Percentiles rank a stretch among this genome's conserved stretches.
phyloP scores from a whole-genome alignment of 371 early-diverging fungal genomes.

The Rhizopus sp. region DNA sequence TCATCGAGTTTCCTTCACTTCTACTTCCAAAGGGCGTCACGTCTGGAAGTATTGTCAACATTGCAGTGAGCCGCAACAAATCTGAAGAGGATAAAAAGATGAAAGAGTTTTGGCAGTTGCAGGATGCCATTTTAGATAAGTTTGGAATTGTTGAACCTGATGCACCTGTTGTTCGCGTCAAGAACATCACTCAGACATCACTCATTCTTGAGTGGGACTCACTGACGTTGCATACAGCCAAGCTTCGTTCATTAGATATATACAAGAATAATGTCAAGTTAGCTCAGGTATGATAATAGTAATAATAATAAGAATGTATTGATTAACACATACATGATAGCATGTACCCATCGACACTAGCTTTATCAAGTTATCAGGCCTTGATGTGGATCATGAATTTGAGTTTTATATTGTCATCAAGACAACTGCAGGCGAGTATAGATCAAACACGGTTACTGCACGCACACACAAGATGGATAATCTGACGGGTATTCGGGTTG shows the following conservation, averaged over 20 bases:
- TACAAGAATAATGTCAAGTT: slow-evolving; percentile 74
- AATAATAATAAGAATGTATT: slow-evolving; percentile 6
- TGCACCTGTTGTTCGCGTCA: slow-evolving; percentile 75
- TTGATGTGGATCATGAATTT: slow-evolving; percentile 88
- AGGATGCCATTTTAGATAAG: slow-evolving; percentile 77
- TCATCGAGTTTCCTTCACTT: slow-evolving; percentile 95
- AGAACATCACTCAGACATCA: slow-evolving; percentile 87
- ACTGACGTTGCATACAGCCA: slow-evolving; percentile 76
- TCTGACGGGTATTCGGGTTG: slow-evolving; percentile 90
- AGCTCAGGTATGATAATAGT: slow-evolving; percentile 46
- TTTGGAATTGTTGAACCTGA: slow-evolving; percentile 82
- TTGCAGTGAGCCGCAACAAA: slow-evolving; percentile 86
- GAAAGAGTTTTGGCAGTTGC: slow-evolving; percentile 82
- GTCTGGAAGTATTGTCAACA: slow-evolving; percentile 93
- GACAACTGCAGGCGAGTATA: slow-evolving; percentile 86
- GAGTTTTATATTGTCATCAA: slow-evolving; percentile 83
- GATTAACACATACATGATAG: slow-evolving; percentile 13
- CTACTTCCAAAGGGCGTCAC: slow-evolving; percentile 93
- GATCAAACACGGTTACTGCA: slow-evolving; percentile 74
- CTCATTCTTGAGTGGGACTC: slow-evolving; percentile 89
- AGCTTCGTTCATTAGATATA: slow-evolving; percentile 81
- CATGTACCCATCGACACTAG: slow-evolving; percentile 60
- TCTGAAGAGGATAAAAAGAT: slow-evolving; percentile 81
- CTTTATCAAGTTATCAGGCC: slow-evolving; percentile 81
- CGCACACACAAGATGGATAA: slow-evolving; percentile 92